phyloP scores from a whole-genome alignment of 139 green algal genomes.

The Auxenochlorella pyrenoidosa region DNA sequence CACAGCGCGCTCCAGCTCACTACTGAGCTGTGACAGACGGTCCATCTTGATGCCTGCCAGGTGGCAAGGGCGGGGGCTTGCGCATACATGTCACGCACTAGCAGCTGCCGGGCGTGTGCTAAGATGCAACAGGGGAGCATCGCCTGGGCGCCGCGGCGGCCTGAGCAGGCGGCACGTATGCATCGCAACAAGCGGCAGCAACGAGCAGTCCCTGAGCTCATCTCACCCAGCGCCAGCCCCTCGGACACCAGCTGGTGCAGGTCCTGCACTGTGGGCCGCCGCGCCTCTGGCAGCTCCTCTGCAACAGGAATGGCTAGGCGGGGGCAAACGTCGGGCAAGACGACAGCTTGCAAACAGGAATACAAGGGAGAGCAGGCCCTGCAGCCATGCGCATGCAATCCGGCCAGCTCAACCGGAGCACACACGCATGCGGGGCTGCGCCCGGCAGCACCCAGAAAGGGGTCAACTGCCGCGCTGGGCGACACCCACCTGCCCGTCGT shows the following conservation, averaged over 20 bases:
- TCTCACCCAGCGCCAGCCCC: conserved; percentile 18
- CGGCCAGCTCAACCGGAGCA: too few species aligned
- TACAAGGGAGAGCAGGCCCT: background rate
- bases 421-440: too few species aligned
- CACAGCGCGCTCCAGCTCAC: conserved; percentile 23
- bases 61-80: background rate
- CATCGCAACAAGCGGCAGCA: too few species aligned
- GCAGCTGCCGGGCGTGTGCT: too few species aligned
- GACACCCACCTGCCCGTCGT: background rate
- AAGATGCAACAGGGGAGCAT: too few species aligned
- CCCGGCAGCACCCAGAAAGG: too few species aligned
- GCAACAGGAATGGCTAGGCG: background rate
- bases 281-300: conserved; percentile 18
- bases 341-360: background rate
- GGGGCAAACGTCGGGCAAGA: background rate
- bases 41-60: conserved; percentile 48
- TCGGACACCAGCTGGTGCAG: conserved; percentile 44
- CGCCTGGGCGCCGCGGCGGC: too few species aligned
- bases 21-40: conserved; percentile 24
- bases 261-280: conserved; percentile 39
- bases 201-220: too few species aligned
- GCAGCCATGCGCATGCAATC: too few species aligned
- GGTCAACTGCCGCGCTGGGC: background rate
- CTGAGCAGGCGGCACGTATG: too few species aligned
- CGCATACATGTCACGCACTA: too few species aligned